Conservation (phyloP, 2,329 filamentous ascomycete genomes). For the Cladophialophora yegresii region DNA sequence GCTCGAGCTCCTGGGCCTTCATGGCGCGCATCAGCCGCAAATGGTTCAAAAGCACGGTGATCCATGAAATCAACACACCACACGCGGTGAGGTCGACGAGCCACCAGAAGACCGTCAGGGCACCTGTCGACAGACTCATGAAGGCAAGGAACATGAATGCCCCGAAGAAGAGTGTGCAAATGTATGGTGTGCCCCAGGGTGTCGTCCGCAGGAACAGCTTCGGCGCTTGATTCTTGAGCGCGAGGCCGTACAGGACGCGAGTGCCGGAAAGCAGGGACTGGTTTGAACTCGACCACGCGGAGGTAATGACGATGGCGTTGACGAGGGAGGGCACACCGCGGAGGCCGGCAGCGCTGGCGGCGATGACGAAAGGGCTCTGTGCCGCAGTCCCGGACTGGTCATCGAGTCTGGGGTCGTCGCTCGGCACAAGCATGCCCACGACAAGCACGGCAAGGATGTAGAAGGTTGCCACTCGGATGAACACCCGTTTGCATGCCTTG, state of each 20-base stretch:
- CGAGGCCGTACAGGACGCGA: slow-evolving; percentile 45
- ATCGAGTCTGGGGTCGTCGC: slow-evolving; percentile 40
- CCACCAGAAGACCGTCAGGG: slow-evolving; percentile 67
- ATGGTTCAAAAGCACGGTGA: slow-evolving; percentile 61
- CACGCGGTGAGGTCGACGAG: slow-evolving; percentile 63
- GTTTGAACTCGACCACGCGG: slow-evolving; percentile 49
- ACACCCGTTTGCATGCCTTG: slow-evolving; percentile 46
- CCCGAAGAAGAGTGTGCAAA: slow-evolving; percentile 33
- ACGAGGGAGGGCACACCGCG: slow-evolving; percentile 44
- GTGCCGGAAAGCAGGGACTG: slow-evolving; percentile 44
- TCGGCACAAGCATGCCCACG: slow-evolving; percentile 45
- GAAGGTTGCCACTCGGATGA: slow-evolving; percentile 45
- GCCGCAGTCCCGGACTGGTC: slow-evolving; percentile 44
- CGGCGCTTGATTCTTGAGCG: slow-evolving; percentile 45
- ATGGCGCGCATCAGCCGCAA: slow-evolving; percentile 59
- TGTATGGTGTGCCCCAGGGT: slow-evolving; percentile 34
- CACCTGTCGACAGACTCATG: slow-evolving; percentile 45
- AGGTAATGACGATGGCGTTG: slow-evolving; percentile 46
- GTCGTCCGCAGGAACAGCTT: slow-evolving; percentile 39
- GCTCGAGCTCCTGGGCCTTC: slow-evolving; percentile 57
- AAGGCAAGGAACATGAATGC: slow-evolving; percentile 37
- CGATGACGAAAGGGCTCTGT: slow-evolving; percentile 57
- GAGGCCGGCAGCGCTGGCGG: slow-evolving; percentile 45
- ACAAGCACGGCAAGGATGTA: slow-evolving; percentile 44
- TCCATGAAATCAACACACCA: slow-evolving; percentile 66